Evolutionary conservation across 164 flowering plant species (phyloP).

Genomic region (Liriodendron chinense): DNA sequence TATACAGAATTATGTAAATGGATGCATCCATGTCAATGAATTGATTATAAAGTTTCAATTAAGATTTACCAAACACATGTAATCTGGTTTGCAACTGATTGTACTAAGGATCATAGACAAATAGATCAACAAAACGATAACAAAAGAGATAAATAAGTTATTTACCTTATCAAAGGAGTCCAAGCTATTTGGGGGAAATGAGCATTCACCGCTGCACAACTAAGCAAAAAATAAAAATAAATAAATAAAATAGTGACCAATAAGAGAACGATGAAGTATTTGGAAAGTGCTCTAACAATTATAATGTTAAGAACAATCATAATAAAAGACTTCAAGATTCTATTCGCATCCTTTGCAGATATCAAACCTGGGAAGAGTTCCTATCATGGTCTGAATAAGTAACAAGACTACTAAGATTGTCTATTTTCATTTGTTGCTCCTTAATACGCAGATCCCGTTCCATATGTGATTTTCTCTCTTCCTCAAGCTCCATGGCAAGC

Average conservation of each 20-base stretch:
- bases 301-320: neutral
- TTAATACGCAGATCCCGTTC: conserved; percentile 57
- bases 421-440: conserved; percentile 69
- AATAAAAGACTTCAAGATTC: neutral
- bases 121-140: neutral
- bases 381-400: conserved; percentile 42
- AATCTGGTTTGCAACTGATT: neutral
- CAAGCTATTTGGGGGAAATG: conserved; percentile 11
- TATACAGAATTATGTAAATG: neutral
- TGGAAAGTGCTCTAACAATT: neutral
- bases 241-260: neutral
- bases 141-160: neutral
- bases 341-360: neutral
- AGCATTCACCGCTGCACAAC: conserved; percentile 4
- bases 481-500: conserved; percentile 84
- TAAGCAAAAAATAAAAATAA: neutral
- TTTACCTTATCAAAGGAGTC: conserved; percentile 9
- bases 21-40: neutral
- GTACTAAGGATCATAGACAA: neutral
- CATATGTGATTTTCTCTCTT: conserved; percentile 78
- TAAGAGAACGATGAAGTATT: neutral
- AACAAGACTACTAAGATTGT: conserved; percentile 50
- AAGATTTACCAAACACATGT: neutral
- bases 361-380: conserved; percentile 46
- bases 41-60: neutral